A percentile compares a stretch with the other conserved stretches of the same genome.
Evolutionary conservation across 805 yeast species (phyloP).

Genomic region (Jamesozyma gamospora): DNA sequence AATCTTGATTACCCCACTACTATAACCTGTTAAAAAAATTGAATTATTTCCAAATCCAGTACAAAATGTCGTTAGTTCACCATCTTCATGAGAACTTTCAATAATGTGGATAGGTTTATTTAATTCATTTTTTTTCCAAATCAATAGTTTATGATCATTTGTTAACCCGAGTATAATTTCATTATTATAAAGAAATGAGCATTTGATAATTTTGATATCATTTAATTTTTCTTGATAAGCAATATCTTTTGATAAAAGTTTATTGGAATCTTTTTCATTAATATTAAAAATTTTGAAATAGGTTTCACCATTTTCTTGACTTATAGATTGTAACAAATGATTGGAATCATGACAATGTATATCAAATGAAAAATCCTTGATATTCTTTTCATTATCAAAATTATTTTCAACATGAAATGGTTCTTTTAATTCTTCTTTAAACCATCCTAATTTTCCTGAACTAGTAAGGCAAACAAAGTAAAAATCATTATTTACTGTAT

Average conservation of each 20-base stretch:
- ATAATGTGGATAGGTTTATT: slow-evolving; percentile 15
- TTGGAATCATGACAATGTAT: slow-evolving; percentile 11
- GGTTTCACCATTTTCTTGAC: slow-evolving; percentile 5
- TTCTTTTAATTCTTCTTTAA: slow-evolving; percentile 16
- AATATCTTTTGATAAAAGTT: no score
- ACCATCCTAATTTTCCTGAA: slow-evolving; percentile 28
- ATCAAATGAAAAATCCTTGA: no score
- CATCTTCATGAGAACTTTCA: slow-evolving; percentile 12
- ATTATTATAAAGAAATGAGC: no score
- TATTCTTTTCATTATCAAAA: no score
- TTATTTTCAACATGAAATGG: slow-evolving; percentile 9
- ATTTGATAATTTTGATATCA: no score
- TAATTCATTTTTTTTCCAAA: no score
- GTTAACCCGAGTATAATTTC: no score
- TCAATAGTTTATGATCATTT: no score
- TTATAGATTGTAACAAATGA: slow-evolving; percentile 15
- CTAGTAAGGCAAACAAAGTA: slow-evolving; percentile 23
- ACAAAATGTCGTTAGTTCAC: slow-evolving; percentile 15
- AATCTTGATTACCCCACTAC: slow-evolving; percentile 21
- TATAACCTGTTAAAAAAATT: slow-evolving; percentile 24
- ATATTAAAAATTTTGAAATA: slow-evolving; percentile 20
- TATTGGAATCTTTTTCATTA: slow-evolving; percentile 13
- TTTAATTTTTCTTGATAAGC: no score
- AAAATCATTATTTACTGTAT: slow-evolving; percentile 15
- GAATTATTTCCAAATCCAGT: slow-evolving; percentile 7